Evolutionary conservation across 192 early-diverging fungal genomes (phyloP).

Genomic region (Pilobolus umbonatus): DNA sequence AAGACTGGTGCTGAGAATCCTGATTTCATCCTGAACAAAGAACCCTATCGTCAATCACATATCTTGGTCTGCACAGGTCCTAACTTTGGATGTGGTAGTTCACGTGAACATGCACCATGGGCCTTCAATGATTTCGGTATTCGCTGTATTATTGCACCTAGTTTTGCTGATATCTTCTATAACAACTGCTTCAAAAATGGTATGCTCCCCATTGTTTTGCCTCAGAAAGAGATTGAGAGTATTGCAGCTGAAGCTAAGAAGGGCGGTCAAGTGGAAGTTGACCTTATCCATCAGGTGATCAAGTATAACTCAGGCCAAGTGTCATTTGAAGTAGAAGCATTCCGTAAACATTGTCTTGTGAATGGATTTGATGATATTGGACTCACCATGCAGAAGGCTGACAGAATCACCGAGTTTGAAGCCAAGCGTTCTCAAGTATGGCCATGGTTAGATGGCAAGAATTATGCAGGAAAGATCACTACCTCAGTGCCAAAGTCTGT

Average conservation of each 20-base stretch:
- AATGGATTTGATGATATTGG: slow-evolving; percentile 74
- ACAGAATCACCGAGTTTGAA: slow-evolving; percentile 51
- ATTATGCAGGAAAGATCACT: slow-evolving; percentile 23
- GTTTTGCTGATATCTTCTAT: slow-evolving; percentile 70
- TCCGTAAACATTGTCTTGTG: slow-evolving; percentile 58
- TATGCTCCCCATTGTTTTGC: slow-evolving; percentile 55
- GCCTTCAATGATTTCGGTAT: slow-evolving; percentile 70
- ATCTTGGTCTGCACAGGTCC: slow-evolving; percentile 55
- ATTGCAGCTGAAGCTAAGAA: slow-evolving; percentile 44
- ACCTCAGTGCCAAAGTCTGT: slow-evolving; percentile 5
- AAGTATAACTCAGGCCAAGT: slow-evolving; percentile 37
- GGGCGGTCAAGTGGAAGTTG: slow-evolving; percentile 46
- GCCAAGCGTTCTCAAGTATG: slow-evolving; percentile 35
- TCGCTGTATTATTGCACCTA: slow-evolving; percentile 60
- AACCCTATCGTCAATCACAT: slow-evolving; percentile 41
- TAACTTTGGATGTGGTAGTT: slow-evolving; percentile 69
- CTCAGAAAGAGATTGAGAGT: slow-evolving; percentile 28
- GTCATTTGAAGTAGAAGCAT: slow-evolving; percentile 55
- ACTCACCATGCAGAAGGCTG: slow-evolving; percentile 59
- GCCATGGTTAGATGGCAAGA: slow-evolving; percentile 67
- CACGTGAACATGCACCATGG: slow-evolving; percentile 73
- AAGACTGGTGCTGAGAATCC: slow-evolving; percentile 40
- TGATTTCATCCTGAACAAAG: slow-evolving; percentile 59
- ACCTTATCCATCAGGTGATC: slow-evolving; percentile 51
- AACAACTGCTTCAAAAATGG: slow-evolving; percentile 76